Base-by-base conservation (phyloP, 192 early-diverging fungal genomes). In the Ambispora gerdemannii region DNA sequence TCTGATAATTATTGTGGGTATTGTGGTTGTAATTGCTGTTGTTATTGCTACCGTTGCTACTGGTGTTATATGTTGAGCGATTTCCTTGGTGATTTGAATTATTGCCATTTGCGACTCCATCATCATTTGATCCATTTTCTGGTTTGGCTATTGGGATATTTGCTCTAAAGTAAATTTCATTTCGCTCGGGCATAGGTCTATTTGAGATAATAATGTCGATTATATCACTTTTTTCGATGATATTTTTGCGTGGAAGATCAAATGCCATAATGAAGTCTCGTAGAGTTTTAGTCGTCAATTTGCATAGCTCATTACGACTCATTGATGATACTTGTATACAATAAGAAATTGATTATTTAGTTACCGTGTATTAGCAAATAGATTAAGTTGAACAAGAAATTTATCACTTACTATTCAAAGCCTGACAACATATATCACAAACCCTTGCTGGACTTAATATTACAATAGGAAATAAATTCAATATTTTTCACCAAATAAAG, bases 171-270 rank as follows among this genome's bases (percentile, higher is more conserved):
- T 43, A 64, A 27, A 43, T 35, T 49, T 64, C 63, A 47, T 64
- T 24, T 36, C 43, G 32, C 24, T 64, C 63, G 22, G 20, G 28
- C 43, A 64, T n/a, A 17, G 63, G 63, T 43, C 11, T 36, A 13
- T 64, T 32, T n/a, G 43, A 32, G 2, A 74, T 50, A 17, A 81
- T 76, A 25, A 77, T 47, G 8, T 27, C 34, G 1, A 81, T 72
- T 22, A 81, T 58, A 59, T 81, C 79, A 10, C 63, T 59, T 43
- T 81, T 81, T 52, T 81, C 79, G 25, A 81, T 55, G 3, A 62
- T 72, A 58, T 35, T 58, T 38, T 72, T 60, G 17, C 52, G 47
- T 0, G 76, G 72, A n/a, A 81, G 59, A 63, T 74, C 63, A 63
- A 76, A 81, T 0, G 68, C 74, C 19, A 50, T n/a, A 25, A 81